Base-by-base conservation (phyloP, 164 flowering plant genomes). In the Liquidambar formosana region DNA sequence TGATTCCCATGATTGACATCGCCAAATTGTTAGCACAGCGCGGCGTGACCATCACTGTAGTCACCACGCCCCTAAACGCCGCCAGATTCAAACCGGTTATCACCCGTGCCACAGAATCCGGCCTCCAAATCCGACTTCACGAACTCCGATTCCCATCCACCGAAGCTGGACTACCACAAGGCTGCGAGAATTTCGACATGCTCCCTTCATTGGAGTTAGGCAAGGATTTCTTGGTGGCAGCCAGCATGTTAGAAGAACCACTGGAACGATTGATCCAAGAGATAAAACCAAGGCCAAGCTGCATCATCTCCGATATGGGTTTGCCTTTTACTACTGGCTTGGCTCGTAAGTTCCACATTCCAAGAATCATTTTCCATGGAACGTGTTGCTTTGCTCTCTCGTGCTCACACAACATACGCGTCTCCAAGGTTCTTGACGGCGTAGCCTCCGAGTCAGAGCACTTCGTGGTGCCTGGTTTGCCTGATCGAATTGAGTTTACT, bases 1-100 rank as follows among this genome's bases (percentile, higher is more conserved):
- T 69, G 33, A 76, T 79, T 41, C 86, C 88, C 5, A 74, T 89
- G 86, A 68, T 80, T 4, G 96, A 88, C 79, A 83, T 90, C 12
- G 93, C 87, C 10, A 77, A 65, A 51, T 3, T 86, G 10, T 44
- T 90, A 6, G 83, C 90, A 0, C 65, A 66, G 8, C 82, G 53
- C 0, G 82, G 86, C 2, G 70, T 71, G 1, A 52, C 38, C 6
- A 69, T 88, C 60, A 84, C 87, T 59, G 47, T 90, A 11, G 52
- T 88, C 71, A 79, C 90, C 16, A 88, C 93, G 0, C 90, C 89
- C 5, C 53, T 57, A 9, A 84, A 83, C 53, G 79, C 83, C 13
- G 48, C 61, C 0, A 75, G 86, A 1, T 68, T 78, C 63, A 44
- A 71, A 8, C 0, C 71, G 0, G 43, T 48, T 47, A 62, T 82